Evolutionary conservation across 345 rosid species (phyloP).

Genomic region (Noccaea caerulescens): DNA sequence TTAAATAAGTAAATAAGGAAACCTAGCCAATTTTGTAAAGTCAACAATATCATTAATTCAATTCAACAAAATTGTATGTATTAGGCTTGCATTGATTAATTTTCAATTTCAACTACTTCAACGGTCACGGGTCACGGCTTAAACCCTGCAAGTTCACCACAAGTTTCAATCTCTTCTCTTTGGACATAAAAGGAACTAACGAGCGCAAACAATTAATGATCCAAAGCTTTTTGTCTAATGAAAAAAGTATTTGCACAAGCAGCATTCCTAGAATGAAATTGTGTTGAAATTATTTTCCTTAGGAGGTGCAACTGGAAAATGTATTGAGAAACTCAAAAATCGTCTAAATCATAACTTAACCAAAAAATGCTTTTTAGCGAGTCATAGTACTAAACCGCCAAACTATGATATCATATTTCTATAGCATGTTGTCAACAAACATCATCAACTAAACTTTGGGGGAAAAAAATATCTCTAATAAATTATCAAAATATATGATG

Average conservation of each 20-base stretch:
- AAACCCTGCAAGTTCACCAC: constrained; percentile 1
- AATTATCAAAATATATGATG: constrained; percentile 25
- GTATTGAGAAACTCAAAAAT: not conserved
- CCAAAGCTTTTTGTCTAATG: constrained; percentile 12
- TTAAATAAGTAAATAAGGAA: constrained; percentile 18
- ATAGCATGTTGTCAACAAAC: constrained; percentile 8
- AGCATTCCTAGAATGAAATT: constrained; percentile 13
- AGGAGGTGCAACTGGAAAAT: not conserved
- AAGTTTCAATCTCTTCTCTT: constrained; percentile 7
- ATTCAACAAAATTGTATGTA: not conserved
- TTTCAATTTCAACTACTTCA: constrained; percentile 35
- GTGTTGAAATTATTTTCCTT: not conserved
- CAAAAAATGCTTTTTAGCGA: not conserved
- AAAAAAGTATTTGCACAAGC: not conserved
- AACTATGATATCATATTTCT: constrained; percentile 6
- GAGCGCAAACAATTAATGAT: constrained; percentile 2
- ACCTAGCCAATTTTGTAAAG: constrained; percentile 20
- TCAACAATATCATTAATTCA: constrained; percentile 31
- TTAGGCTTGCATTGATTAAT: constrained; percentile 35
- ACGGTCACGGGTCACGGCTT: constrained; percentile 37
- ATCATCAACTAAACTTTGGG: not conserved
- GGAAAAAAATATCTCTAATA: not conserved
- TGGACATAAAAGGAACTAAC: not conserved
- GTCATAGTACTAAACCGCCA: constrained; percentile 4
- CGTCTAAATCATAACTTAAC: not conserved